Evolutionary conservation across 208 protist genomes (phyloP), one percentile per base, ranked within the genome.

Genomic region (Angomonas ambiguus): DNA sequence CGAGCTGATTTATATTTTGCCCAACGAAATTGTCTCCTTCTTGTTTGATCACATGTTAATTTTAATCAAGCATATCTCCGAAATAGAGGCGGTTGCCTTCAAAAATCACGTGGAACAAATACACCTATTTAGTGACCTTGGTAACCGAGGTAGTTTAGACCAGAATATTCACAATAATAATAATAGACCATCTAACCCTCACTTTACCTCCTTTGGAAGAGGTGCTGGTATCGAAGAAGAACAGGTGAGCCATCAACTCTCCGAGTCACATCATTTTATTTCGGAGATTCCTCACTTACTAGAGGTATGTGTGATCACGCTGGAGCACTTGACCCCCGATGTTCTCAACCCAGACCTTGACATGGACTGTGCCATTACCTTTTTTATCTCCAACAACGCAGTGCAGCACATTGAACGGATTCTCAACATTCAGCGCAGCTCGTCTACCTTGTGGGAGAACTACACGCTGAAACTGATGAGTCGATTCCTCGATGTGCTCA

Each of bases 21-120:
- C 86, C 10, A 93, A 88, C 65, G 87, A 93, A 42, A 79, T 93
- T 20, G 74, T 88, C 41, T 85, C 87, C 16, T 89, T 87, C 53
- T 64, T 92, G 57, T 92, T 95, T 69, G 90, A 95, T 63, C 77
- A 92, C 65, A 92, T 93, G 87, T 70, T 95, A 30, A 77, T 74
- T 25, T 68, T 83, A 22, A 62, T 93, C 45, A 79, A 75, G 30
- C 80, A 84, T 51, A 61, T 95, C 11, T 77, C 85, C 4, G 81
- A 91, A 61, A 76, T 88, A 33, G 89, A 95, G 69, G 60, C 88
- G 32, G 66, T 42, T n/a, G 80, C 89, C n/a, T 82, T 81, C 62
- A 58, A 64, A n/a, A 62, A 65, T 4, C 88, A 91, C 70, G 48
- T 85, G 11, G 82, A 91, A 49, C 70, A 85, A 60, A 58, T 77